Conservation (phyloP, 1,284 basidiomycete species). For the Apiotrichum laibachii region DNA sequence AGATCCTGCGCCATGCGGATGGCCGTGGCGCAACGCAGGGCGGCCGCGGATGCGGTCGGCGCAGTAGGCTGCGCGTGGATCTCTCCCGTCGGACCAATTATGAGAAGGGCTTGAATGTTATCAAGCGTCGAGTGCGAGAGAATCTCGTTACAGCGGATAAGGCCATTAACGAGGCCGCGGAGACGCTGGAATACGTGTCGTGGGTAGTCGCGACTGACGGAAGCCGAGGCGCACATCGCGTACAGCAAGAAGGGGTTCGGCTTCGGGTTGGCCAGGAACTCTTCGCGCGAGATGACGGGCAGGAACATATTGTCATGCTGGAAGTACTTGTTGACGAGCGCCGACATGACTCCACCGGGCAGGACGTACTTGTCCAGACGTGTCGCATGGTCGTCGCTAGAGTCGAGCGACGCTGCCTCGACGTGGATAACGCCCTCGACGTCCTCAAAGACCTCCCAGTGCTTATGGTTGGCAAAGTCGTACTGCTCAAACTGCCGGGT, state of each 20-base stretch:
- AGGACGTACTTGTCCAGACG: conserved; percentile 51
- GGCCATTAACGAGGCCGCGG: conserved; percentile 74
- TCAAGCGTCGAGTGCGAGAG: conserved; percentile 78
- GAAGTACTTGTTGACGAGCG: conserved; percentile 88
- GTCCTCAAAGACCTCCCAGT: conserved; percentile 71
- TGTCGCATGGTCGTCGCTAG: conserved; percentile 28
- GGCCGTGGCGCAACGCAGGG: conserved; percentile 53
- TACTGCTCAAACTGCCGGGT: conserved; percentile 79
- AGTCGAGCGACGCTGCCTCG: conserved; percentile 61
- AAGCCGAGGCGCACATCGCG: conserved; percentile 86
- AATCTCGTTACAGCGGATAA: conserved; percentile 86
- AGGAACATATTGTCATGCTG: conserved; percentile 76
- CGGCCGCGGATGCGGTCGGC: conserved; percentile 46
- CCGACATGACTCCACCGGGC: conserved; percentile 68
- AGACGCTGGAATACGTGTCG: conserved; percentile 79
- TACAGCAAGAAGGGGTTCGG: conserved; percentile 69
- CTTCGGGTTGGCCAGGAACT: conserved; percentile 64
- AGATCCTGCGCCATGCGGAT: conserved; percentile 93
- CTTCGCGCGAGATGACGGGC: conserved; percentile 79
- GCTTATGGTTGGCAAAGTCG: conserved; percentile 77
- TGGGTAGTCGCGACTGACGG: conserved; percentile 77
- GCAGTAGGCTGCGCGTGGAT: conserved; percentile 50
- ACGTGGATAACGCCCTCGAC: conserved; percentile 88
- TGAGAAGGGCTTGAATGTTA: conserved; percentile 84
- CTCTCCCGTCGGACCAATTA: conserved; percentile 51